Evolutionary conservation across 352 stramenopile genomes (phyloP), one percentile per base, ranked within the genome.

Genomic region (Globisporangium perplexum): DNA sequence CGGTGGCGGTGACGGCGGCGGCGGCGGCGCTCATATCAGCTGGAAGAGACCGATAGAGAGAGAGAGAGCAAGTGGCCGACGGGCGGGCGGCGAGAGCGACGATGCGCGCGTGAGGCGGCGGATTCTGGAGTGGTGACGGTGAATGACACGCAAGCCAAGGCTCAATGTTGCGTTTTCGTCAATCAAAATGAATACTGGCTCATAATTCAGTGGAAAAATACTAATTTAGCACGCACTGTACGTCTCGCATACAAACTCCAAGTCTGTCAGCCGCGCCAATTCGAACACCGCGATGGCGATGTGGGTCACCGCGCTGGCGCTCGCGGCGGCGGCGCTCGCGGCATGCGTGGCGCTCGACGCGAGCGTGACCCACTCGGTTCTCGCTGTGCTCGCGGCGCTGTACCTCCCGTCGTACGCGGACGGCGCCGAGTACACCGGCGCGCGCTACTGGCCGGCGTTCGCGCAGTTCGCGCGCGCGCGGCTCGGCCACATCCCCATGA

Each of bases 401-500:
- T 86, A 86, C 26, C 55, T 86, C 4, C 75, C 75, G 45, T 86
- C 75, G 39, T 86, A 83, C 46, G 50, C 81, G 44, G 75, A 84
- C 48, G 72, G 71, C 28, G 55, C 72, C 23, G 75, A 86, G 55
- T 74, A 71, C 62, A 78, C 75, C 0, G 75, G 75, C 31, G 68
- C 83, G 47, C 72, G 75, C 30, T 70, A 70, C 51, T 86, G 75
- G 75, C 75, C 72, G 17, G 72, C 63, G 63, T 86, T 84, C 41
- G 73, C 69, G 36, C 64, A 45, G 20, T 77, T 74, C 67, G 63
- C 62, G 23, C 45, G 24, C 18, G 66, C 62, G 15, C 41, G 63
- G 23, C 65, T 85, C 55, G 47, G 65, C 5, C 51, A 63, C 23
- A 72, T 88, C 48, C 61, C 67, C 0, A 73, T 68, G 52, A 86